Base-by-base conservation (phyloP, 2,329 filamentous ascomycete genomes). In the Neurospora sp. region DNA sequence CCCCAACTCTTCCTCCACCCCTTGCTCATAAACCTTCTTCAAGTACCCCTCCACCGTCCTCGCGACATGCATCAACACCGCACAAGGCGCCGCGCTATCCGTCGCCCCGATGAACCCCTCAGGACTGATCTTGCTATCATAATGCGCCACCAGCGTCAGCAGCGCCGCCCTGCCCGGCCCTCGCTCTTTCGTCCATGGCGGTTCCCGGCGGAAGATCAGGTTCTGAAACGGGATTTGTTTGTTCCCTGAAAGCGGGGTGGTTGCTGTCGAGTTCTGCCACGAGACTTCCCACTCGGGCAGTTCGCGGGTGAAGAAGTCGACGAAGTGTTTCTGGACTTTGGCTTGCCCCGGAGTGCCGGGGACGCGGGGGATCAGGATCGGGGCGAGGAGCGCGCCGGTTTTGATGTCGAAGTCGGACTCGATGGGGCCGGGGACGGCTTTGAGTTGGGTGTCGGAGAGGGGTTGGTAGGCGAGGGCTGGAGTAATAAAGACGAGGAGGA, bases 261-360 rank as follows among this genome's bases (percentile, higher is more conserved):
- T 91, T 37, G 89, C 87, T 0, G 92, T 95, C 37, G 92, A 93
- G 81, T 98, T 98, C 77, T 99, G 95, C 81, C 92, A 92, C 62
- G 89, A 84, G 41, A 97, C 79, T 5, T 83, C 86, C 96, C 96
- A 99, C 57, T 87, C 82, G 1, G 96, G 94, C n/a, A 99, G 87
- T n/a, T 88, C 82, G 6, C 82, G 84, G 57, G 81, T 80, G 82
- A 98, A 97, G 85, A 96, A 98, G 78, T 90, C 82, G 76, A 90
- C 87, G 75, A 99, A 92, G 81, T 98, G 96, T 66, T 88, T 84
- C 74, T 96, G 91, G 2, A 92, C 92, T 67, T 85, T 85, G 12
- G 80, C 77, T 15, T 91, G 92, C 37, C 93, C 93, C 0, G 89
- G 84, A 0, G 93, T 97, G 15, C 95, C 96, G 8, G 96, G 92